Evolutionary conservation across 495 filamentous ascomycete species (phyloP), one percentile per base, ranked within the genome.

Genomic region (Tuber aestivum): DNA sequence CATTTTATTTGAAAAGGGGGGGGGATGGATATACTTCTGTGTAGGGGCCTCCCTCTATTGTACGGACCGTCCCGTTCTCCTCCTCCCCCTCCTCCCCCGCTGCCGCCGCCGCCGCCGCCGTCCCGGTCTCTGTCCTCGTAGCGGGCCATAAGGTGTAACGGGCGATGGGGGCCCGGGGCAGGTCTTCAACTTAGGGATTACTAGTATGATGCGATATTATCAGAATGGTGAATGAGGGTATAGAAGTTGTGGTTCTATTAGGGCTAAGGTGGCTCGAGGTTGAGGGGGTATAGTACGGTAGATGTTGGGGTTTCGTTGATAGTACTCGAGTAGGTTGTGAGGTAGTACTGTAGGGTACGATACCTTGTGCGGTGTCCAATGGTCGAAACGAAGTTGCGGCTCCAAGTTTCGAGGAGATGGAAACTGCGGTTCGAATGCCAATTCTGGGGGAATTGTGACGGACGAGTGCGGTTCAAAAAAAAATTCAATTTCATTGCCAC

Each of bases 1-100:
- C 74, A 35, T 41, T 12, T 40, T 16, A 69, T 23, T 6, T 8
- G 38, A 37, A 40, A 41, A 14, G 21, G 27, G 65, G 21, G 35
- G 44, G 27, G 44, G 48, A 44, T 61, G 44, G 70, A 79, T 70
- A 71, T 73, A 78, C 78, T 74, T 83, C 81, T 75, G 41, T 81
- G 81, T 40, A 80, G 41, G 41, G 78, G 78, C 32, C 81, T 74
- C 41, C 80, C 80, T 71, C 80, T 74, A 48, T 82, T 82, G 37
- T 82, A 82, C 3, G 76, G 79, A 85, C 86, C 50, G 88, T 92
- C 78, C 86, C 81, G 38, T 81, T 83, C 65, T 88, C 87, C 7
- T 89, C 87, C 37, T 88, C 85, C 32, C 79, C 83, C 38, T 40
- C 38, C 38, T 40, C 38, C 38, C 7, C 38, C 38, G 38, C 38